Evolutionary conservation across 352 stramenopile genomes (phyloP).

Genomic region (Stephanocyclus meneghinianus): DNA sequence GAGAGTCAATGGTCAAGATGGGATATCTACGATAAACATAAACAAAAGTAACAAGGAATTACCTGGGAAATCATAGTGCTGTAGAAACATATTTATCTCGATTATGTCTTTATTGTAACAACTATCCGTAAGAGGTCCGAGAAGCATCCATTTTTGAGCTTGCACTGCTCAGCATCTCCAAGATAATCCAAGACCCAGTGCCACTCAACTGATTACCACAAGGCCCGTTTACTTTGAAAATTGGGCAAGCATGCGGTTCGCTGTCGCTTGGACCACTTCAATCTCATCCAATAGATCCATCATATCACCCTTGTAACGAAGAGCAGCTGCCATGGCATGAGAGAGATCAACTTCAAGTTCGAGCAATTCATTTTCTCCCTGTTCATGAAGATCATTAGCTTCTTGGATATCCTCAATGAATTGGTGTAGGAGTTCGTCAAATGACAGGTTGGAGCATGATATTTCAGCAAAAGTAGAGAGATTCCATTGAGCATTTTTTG

Average conservation of each 20-base stretch:
- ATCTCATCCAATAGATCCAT: constrained; percentile 39
- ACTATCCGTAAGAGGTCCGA: not conserved
- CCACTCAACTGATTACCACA: too few species aligned
- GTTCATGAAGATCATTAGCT: constrained; percentile 30
- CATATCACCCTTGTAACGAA: constrained; percentile 40
- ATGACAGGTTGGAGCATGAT: constrained; percentile 22
- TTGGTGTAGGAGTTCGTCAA: constrained; percentile 36
- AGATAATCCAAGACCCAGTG: too few species aligned
- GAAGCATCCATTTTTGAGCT: too few species aligned
- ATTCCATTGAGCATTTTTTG: not conserved
- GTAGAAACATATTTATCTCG: too few species aligned
- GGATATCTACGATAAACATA: too few species aligned
- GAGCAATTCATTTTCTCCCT: constrained; percentile 42
- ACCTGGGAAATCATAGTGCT: too few species aligned
- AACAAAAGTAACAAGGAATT: too few species aligned
- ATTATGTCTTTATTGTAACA: not conserved
- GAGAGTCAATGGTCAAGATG: too few species aligned
- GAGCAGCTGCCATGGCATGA: constrained; percentile 30
- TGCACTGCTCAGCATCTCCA: too few species aligned
- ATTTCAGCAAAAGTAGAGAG: constrained; percentile 2
- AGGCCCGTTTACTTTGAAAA: not conserved
- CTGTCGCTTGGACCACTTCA: constrained; percentile 17
- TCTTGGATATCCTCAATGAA: constrained; percentile 35
- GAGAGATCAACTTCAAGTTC: constrained; percentile 40
- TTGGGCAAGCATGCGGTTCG: constrained; percentile 13